Base-by-base conservation (phyloP, 176 grass and related monocot genomes). In the Aegilops umbellulata region DNA sequence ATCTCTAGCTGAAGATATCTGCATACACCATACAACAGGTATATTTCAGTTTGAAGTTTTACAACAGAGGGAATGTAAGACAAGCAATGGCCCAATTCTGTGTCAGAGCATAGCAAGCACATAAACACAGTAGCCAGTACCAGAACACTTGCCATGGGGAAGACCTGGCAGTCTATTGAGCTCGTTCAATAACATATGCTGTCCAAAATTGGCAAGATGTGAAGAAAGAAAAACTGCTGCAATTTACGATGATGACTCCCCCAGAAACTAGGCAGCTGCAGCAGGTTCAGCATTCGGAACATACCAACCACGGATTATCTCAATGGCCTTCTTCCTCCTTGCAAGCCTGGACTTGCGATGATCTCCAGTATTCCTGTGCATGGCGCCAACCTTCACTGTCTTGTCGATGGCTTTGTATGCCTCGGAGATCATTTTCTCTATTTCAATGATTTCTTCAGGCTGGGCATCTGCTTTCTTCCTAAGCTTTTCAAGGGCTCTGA, bases 381-480 rank as follows among this genome's bases (percentile, higher is more conserved):
- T n/a, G 16, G 94, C 91, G 22, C 97, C 97, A 32, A 90, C 92
- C 72, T 92, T 88, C 20, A 95, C 90, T 32, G 97, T 95, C 90
- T 92, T 98, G 67, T 98, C 97, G 13, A 98, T 95, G 65, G 84
- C 83, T 58, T 94, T 95, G 82, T 94, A 98, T 78, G 93, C 90
- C 78, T 92, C 87, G 4, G 92, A 62, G 10, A 98, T 89, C 85
- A 92, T 36, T 77, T 98, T 95, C 76, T 98, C 97, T 57, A 95
- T 88, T 63, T 87, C 84, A 72, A 94, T 46, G 49, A 98, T 89
- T 77, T 98, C 94, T 83, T 98, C 94, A 80, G 90, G 80, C 26
- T 88, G 84, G 58, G 93, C 94, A 80, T 89, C 92, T 27, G 88
- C 67, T 89, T 95, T 98, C 93, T 95, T 98, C 74, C 84, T 89